Evolutionary conservation across 2,329 filamentous ascomycete species (phyloP), one percentile per base, ranked within the genome.

Genomic region (Fusarium chuoi): DNA sequence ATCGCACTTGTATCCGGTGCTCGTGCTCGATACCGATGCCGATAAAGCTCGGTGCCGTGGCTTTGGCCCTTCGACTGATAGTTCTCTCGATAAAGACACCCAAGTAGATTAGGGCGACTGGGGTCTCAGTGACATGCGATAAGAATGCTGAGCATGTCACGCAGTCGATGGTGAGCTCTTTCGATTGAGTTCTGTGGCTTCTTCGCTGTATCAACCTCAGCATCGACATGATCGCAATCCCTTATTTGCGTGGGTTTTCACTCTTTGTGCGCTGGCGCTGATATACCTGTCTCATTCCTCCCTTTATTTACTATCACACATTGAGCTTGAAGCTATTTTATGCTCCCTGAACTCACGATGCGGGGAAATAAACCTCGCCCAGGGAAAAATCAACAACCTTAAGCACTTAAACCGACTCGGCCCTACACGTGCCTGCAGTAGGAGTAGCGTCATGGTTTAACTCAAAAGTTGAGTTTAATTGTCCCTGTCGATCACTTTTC

Each of bases 391-490:
- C 33, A 62, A 45, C 60, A 72, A 38, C 22, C n/a, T 20, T 33
- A 22, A 41, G 39, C 33, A n/a, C 49, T 58, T 52, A 56, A n/a
- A 38, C 17, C 30, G 35, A 59, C 38, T 36, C 49, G 38, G 39
- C 41, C 36, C 22, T 56, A 33, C 24, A 45, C 39, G 60, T 64
- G 42, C 49, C 68, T 75, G 63, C 52, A 72, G 71, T 65, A 75
- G 56, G 46, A 58, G 49, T 73, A 75, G 71, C 71, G 68, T 75
- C 68, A 73, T 66, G 60, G 17, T 38, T 48, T 65, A 74, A 74
- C 72, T 72, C 33, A 68, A 68, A 56, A 30, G 56, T 24, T 59
- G 45, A 69, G 68, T 58, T 59, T 65, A 69, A 61, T 57, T 68
- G 65, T 68, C 48, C 63, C 58, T 54, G 46, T 30, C 54, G 62